Evolutionary conservation across 1,284 basidiomycete species (phyloP).

Genomic region (Rhodotorula sp.): DNA sequence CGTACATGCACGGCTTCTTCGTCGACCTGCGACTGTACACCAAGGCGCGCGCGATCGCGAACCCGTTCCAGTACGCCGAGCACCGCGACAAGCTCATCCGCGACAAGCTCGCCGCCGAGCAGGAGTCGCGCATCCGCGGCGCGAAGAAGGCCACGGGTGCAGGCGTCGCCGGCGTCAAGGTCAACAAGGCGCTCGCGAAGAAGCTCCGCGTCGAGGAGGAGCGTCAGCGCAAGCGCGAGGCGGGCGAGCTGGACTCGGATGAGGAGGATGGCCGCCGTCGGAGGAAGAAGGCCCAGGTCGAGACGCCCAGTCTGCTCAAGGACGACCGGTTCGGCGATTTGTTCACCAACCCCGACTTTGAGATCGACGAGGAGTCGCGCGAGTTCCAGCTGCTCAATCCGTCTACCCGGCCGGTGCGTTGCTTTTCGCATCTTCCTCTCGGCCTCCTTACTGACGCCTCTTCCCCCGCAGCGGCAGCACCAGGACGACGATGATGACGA

Average conservation of each 20-base stretch:
- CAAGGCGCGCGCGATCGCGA: conserved; percentile 89
- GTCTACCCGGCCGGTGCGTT: conserved; percentile 58
- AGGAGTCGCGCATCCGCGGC: conserved; percentile 86
- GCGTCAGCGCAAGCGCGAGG: conserved; percentile 59
- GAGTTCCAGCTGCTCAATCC: conserved; percentile 93
- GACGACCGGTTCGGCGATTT: conserved; percentile 90
- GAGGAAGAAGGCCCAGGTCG: conserved; percentile 55
- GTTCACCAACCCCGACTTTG: conserved; percentile 91
- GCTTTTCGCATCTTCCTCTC: conserved; percentile 11
- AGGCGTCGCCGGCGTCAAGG: conserved; percentile 58
- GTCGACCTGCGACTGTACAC: conserved; percentile 93
- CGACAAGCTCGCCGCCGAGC: conserved; percentile 88
- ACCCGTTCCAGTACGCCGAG: conserved; percentile 93
- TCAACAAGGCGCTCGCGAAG: conserved; percentile 91
- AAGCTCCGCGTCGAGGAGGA: conserved; percentile 76
- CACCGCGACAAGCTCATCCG: conserved; percentile 84
- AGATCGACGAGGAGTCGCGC: conserved; percentile 82
- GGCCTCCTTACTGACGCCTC: not conserved
- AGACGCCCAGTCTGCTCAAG: conserved; percentile 61
- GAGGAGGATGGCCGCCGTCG: conserved; percentile 49
- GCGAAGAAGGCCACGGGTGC: conserved; percentile 54
- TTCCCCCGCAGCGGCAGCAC: not conserved
- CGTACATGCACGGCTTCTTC: conserved; percentile 99
- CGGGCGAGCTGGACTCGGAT: conserved; percentile 43
- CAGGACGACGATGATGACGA: conserved; percentile 1